Evolutionary conservation across 768 basidiomycete species (phyloP).

Genomic region (Scleroderma citrinum): DNA sequence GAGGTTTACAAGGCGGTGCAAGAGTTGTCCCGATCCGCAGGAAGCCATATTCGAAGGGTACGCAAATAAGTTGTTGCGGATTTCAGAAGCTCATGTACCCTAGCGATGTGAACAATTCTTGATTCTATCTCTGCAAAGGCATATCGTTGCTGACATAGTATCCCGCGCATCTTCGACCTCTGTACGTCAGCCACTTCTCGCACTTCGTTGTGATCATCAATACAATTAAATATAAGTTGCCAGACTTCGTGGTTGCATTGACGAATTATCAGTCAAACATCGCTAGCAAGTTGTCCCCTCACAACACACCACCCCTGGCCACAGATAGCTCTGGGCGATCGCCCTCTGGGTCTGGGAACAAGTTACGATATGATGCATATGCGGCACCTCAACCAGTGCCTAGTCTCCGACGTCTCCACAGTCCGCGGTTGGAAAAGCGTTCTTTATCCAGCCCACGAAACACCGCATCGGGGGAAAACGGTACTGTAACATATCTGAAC

Average conservation of each 20-base stretch:
- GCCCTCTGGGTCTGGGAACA: constrained; percentile 28
- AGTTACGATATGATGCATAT: constrained; percentile 67
- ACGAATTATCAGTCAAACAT: constrained; percentile 26
- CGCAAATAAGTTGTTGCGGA: constrained; percentile 7
- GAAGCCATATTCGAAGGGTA: constrained; percentile 57
- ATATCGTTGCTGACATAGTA: constrained; percentile 42
- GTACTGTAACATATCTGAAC: constrained; percentile 17
- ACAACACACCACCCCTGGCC: constrained; percentile 1
- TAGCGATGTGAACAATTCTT: constrained; percentile 73
- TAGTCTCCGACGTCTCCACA: constrained; percentile 35
- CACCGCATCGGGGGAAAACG: constrained; percentile 25
- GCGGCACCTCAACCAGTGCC: constrained; percentile 50
- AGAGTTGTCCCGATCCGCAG: constrained; percentile 37
- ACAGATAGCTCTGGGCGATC: constrained; percentile 14
- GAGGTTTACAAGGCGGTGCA: constrained; percentile 39
- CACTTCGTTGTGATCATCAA: constrained; percentile 5
- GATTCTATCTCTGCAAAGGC: constrained; percentile 39
- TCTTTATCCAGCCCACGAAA: constrained; percentile 32
- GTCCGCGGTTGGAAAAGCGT: constrained; percentile 27
- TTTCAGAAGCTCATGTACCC: constrained; percentile 3
- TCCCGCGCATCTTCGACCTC: constrained; percentile 47
- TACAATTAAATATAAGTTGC: constrained; percentile 43
- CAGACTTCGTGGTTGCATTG: constrained; percentile 58
- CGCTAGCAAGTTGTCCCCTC: constrained; percentile 4
- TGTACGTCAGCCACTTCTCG: constrained; percentile 32